phyloP scores from a whole-genome alignment of 768 basidiomycete genomes.

The Candolleomyces aberdarensis region DNA sequence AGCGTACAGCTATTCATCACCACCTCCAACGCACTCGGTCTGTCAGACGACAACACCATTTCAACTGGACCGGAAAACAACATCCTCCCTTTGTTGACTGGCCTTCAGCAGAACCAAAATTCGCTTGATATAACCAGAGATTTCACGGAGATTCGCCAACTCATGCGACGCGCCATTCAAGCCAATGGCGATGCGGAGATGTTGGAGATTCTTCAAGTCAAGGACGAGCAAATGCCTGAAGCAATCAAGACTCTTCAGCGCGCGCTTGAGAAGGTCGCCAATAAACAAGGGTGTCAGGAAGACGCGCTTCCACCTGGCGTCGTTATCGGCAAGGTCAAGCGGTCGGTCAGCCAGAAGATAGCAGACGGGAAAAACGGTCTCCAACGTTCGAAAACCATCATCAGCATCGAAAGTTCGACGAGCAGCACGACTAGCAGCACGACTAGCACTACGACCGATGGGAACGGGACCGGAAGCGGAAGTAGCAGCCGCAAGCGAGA shows the following conservation, averaged over 20 bases:
- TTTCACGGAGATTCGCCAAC: conserved; percentile 49
- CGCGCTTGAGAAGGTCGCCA: conserved; percentile 38
- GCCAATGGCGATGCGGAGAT: conserved; percentile 62
- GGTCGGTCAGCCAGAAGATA: conserved; percentile 17
- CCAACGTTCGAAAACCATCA: conserved; percentile 19
- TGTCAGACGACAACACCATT: conserved; percentile 12
- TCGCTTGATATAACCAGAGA: conserved; percentile 48
- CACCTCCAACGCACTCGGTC: conserved; percentile 17
- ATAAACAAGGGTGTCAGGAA: not conserved
- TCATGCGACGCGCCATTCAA: conserved; percentile 57
- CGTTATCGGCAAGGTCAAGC: conserved; percentile 16
- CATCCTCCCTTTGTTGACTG: conserved; percentile 20
- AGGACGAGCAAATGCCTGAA: conserved; percentile 70
- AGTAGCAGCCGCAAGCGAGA: conserved; percentile 8
- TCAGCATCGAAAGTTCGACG: conserved; percentile 22
- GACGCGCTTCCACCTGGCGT: conserved; percentile 8
- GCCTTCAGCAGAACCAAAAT: conserved; percentile 28
- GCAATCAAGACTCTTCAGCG: conserved; percentile 79
- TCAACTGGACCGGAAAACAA: conserved; percentile 6
- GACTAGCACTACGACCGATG: not conserved
- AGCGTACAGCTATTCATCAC: conserved; percentile 17
- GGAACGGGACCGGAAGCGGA: conserved; percentile 7
- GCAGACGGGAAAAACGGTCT: conserved; percentile 2
- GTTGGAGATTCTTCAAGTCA: conserved; percentile 58
- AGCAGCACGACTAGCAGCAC: conserved; percentile 7